A percentile compares a stretch with the other conserved stretches of the same genome.
Conservation (phyloP, 2,329 filamentous ascomycete genomes). For the Claviceps sp. region DNA sequence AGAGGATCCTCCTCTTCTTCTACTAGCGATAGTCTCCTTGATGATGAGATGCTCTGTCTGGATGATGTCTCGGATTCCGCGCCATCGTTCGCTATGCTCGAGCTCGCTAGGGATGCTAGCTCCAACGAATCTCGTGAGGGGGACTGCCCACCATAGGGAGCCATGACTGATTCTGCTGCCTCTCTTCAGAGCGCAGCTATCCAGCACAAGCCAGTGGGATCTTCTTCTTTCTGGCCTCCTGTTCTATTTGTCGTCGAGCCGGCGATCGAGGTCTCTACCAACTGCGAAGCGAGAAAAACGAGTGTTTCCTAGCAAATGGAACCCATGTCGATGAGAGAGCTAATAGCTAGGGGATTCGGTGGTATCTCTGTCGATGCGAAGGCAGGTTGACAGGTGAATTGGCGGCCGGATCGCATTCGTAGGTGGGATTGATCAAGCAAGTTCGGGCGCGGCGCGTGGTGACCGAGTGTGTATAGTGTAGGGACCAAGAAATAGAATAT, state of each 20-base stretch:
- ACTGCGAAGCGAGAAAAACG: neutral
- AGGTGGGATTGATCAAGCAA: neutral
- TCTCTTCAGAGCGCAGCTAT: neutral
- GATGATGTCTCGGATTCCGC: conserved; percentile 55
- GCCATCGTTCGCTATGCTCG: conserved; percentile 42
- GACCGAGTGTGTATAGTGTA: neutral
- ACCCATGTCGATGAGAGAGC: conserved; percentile 13
- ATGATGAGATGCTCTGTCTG: conserved; percentile 80
- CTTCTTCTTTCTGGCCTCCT: neutral
- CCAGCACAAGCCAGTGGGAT: neutral
- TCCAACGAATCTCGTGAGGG: conserved; percentile 80
- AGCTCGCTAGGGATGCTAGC: conserved; percentile 86
- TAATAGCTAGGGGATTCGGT: neutral
- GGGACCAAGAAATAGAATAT: neutral
- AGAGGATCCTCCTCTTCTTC: conserved; percentile 79
- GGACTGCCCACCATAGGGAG: conserved; percentile 25
- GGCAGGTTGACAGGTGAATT: neutral
- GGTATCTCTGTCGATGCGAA: neutral
- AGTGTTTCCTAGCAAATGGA: conserved; percentile 10
- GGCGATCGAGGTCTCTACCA: no score
- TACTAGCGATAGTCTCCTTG: conserved; percentile 68
- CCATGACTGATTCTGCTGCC: conserved; percentile 23
- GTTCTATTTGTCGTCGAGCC: neutral
- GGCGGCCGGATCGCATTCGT: neutral
- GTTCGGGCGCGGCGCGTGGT: neutral